These are phyloP conservation scores for Aspergillus cejpii DNA, from an alignment of 2,329 filamentous ascomycete species.

Conservation along the genomic window DNA sequence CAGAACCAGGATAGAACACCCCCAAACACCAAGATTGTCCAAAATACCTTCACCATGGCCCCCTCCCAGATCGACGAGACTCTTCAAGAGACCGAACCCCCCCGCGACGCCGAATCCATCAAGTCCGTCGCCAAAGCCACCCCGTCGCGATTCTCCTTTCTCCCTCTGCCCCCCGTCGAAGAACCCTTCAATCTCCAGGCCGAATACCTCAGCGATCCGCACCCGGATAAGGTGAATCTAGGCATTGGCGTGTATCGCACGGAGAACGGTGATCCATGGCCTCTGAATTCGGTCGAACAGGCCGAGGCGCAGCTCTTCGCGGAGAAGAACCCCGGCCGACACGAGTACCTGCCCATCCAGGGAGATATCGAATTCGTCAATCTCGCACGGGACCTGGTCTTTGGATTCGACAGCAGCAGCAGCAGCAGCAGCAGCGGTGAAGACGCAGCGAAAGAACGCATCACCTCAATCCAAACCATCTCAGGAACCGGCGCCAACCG, in stretches of 20 bases:
- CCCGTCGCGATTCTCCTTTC: conserved; percentile 14
- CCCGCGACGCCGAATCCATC: not conserved
- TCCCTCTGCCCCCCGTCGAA: conserved; percentile 16
- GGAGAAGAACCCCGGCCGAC: conserved; percentile 76
- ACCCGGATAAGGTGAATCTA: conserved; percentile 75
- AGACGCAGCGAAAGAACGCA: conserved; percentile 34
- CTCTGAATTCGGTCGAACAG: conserved; percentile 75
- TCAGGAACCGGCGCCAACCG: conserved; percentile 61
- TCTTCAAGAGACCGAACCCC: conserved; percentile 3
- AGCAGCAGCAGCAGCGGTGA: conserved; percentile 4
- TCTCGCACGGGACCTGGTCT: conserved; percentile 77
- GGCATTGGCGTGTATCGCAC: conserved; percentile 90
- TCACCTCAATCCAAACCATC: conserved; percentile 66
- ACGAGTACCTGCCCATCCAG: conserved; percentile 94
- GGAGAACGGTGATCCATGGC: conserved; percentile 87
- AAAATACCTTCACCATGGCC: not conserved
- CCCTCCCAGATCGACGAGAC: not conserved
- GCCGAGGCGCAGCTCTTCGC: conserved; percentile 38
- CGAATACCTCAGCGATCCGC: conserved; percentile 63
- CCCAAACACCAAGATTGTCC: too few relatives aligned
- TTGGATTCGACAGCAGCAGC: conserved; percentile 47
- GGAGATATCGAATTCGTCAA: conserved; percentile 73
- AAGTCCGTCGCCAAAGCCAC: not conserved
- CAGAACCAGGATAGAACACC: not conserved
- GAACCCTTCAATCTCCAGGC: conserved; percentile 24